phyloP scores from a whole-genome alignment of 257 asterid genomes.

The Lantana camara region DNA sequence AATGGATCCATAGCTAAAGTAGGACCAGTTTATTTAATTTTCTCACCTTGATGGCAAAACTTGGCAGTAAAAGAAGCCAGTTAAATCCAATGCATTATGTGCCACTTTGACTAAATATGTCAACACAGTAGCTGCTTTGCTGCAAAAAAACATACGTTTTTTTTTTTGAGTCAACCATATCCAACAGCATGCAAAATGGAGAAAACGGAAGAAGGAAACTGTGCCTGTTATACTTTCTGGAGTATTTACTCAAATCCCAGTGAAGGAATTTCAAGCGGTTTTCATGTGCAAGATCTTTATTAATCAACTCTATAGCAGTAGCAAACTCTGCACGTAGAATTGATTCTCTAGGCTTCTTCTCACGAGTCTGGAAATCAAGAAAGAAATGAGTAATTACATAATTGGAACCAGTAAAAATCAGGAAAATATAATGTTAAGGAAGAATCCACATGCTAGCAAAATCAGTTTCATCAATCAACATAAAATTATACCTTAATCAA shows the following conservation, averaged over 20 bases:
- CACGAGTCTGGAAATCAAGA: slow-evolving; percentile 59
- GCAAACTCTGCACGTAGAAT: slow-evolving; percentile 81
- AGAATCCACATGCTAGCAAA: slow-evolving; percentile 3
- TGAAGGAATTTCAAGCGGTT: slow-evolving; percentile 87
- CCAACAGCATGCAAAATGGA: not conserved
- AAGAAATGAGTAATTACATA: slow-evolving; percentile 6
- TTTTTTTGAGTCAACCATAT: slow-evolving; percentile 8
- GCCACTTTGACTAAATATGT: slow-evolving; percentile 72
- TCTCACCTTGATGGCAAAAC: slow-evolving; percentile 52
- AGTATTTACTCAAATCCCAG: slow-evolving; percentile 86
- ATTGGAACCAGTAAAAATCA: not conserved
- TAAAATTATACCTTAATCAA: slow-evolving; percentile 72
- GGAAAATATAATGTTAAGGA: slow-evolving; percentile 17
- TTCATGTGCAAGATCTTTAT: slow-evolving; percentile 63
- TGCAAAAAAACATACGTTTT: slow-evolving; percentile 30
- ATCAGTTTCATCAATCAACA: slow-evolving; percentile 15
- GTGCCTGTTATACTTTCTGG: slow-evolving; percentile 55
- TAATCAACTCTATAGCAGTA: slow-evolving; percentile 76
- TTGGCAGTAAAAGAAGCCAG: slow-evolving; percentile 75
- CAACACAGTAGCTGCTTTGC: slow-evolving; percentile 72
- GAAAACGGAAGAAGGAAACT: slow-evolving; percentile 14
- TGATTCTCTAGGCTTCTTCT: slow-evolving; percentile 95
- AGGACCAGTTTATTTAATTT: slow-evolving; percentile 25
- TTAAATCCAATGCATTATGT: slow-evolving; percentile 65
- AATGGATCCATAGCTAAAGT: slow-evolving; percentile 29